Evolutionary conservation across 1,284 basidiomycete species (phyloP), one percentile per base, ranked within the genome.

Genomic region (Sporisorium exsertum): DNA sequence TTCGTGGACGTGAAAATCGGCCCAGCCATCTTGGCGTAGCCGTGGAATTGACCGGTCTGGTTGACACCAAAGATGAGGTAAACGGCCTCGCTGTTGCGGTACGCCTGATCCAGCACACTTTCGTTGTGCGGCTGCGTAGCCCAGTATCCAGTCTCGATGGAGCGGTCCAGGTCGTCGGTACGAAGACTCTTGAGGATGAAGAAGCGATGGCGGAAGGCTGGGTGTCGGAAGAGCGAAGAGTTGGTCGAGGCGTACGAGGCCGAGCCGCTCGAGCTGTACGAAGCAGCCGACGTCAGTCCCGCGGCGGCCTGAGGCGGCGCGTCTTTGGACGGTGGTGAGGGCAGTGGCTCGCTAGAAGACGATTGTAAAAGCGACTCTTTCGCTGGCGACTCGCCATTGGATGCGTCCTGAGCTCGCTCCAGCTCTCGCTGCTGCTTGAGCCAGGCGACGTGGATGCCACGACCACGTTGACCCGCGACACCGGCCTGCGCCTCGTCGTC

Each of bases 111-210:
- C 29, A 87, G 79, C 1, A 87, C 84, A 15, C 80, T 78, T 86
- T 97, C 95, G 81, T 97, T 98, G 87, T 98, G 95, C 65, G 89
- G 89, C 86, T 98, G 96, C 0, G 95, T 98, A 37, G 92, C 92
- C 95, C 96, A 98, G 0, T 92, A 75, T 1, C 93, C 92, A 9
- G 89, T 90, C 84, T 92, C 88, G n/a, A 94, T 91, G 78, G 93
- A 94, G 27, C 93, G 87, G 77, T 95, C 92, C 77, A 97, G 88
- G 84, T 97, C 94, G 73, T 89, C 89, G 91, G 94, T 80, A 55
- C 64, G 69, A 43, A 84, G 87, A 35, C 92, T 94, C 86, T 98
- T 97, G 77, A 97, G 89, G 70, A 97, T 95, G 81, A 97, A 97
- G 86, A 91, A 95, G 26, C 95, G 90, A 81, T 90, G 90, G 5